Conservation (phyloP, 2,329 filamentous ascomycete genomes). For the Colletotrichum orbiculare region DNA sequence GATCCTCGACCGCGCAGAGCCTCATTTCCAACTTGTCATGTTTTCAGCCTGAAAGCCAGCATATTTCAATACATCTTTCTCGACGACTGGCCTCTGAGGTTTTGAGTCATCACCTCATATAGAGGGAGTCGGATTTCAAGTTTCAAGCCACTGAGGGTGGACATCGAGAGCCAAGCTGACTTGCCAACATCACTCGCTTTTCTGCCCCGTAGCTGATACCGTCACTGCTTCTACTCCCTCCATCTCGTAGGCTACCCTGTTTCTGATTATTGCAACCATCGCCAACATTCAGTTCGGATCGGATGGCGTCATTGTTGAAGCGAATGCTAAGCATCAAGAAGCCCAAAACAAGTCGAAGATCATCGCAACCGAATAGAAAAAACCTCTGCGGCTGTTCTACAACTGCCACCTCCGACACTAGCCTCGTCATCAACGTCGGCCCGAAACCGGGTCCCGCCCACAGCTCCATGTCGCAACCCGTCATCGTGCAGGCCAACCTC, state of each 20-base stretch:
- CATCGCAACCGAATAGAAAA: slow-evolving; percentile 1
- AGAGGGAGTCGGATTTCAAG: no score
- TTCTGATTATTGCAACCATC: not conserved
- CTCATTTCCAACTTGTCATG: no score
- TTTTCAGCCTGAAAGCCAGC: no score
- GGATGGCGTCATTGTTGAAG: slow-evolving; percentile 20
- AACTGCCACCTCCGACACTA: not conserved
- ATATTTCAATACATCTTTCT: no score
- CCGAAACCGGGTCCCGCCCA: slow-evolving; percentile 6
- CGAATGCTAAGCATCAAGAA: slow-evolving; percentile 26
- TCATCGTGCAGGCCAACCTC: slow-evolving; percentile 26
- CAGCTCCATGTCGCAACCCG: slow-evolving; percentile 26
- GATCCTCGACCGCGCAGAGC: no score
- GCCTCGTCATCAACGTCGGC: not conserved
- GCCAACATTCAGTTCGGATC: not conserved
- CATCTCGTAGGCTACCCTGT: slow-evolving; percentile 11
- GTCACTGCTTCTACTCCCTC: not conserved
- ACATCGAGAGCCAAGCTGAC: no score
- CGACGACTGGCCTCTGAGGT: no score
- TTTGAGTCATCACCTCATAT: no score
- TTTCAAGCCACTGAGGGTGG: no score
- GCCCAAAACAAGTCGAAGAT: not conserved
- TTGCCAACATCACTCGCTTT: no score
- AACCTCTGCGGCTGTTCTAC: not conserved
- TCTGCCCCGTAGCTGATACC: no score